These are phyloP conservation scores for Trichophyton mentagrophytes DNA, from an alignment of 2,329 filamentous ascomycete species.

Conservation along the genomic window DNA sequence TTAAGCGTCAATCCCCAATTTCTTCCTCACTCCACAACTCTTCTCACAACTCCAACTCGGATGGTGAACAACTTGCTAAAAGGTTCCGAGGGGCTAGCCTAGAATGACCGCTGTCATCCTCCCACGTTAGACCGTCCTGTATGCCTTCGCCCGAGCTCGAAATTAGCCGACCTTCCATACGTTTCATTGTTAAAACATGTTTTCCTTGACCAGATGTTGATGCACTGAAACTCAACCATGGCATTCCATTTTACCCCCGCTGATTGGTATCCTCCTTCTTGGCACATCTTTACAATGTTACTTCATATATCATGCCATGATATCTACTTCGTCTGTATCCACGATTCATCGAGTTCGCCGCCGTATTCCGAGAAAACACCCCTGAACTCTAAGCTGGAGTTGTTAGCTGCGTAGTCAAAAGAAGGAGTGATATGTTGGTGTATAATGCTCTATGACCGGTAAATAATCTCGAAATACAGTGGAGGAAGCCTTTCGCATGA, in stretches of 20 bases:
- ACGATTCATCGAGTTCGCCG: background rate
- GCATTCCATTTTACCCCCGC: background rate
- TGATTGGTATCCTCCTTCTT: background rate
- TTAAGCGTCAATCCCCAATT: conserved; percentile 20
- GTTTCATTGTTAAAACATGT: background rate
- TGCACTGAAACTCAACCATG: background rate
- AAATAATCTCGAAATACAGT: background rate
- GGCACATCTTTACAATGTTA: background rate
- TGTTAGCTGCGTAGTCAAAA: background rate
- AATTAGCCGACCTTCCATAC: background rate
- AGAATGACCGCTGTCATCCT: conserved; percentile 21
- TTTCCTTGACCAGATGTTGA: background rate
- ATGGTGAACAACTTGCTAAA: conserved; percentile 51
- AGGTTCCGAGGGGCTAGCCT: conserved; percentile 51
- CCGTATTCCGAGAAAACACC: background rate
- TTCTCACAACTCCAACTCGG: conserved; percentile 28
- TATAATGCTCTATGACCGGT: background rate
- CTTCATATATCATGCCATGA: background rate
- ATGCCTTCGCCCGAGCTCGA: conserved; percentile 1
- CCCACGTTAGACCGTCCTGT: conserved; percentile 1
- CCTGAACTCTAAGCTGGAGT: background rate
- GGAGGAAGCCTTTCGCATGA: no score
- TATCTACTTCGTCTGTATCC: background rate
- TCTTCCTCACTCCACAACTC: conserved; percentile 19
- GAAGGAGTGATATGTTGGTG: background rate